Base-by-base conservation (phyloP, 2,329 filamentous ascomycete genomes). In the Paraphaeosphaeria minitans region DNA sequence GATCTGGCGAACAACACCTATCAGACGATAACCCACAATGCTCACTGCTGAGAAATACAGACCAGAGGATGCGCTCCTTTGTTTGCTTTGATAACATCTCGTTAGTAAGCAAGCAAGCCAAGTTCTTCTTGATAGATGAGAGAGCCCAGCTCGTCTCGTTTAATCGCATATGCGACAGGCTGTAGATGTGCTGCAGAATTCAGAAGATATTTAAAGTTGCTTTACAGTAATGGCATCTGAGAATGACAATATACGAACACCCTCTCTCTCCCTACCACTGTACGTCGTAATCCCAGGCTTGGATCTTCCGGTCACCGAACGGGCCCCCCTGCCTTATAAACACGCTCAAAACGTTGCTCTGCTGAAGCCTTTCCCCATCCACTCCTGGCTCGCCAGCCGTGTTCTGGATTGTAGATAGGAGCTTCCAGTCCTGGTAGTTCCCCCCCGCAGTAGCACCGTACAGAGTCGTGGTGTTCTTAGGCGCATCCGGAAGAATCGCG, bases 261-360 rank as follows among this genome's bases (percentile, higher is more conserved):
- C 29, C 10, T 8, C 6, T 2, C n/a, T 10, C n/a, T 22, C 33
- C 12, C 39, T 55, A 72, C 55, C 61, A 43, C 35, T 47, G 53
- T 21, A 75, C 59, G 22, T 53, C 66, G 58, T 69, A 74, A 49
- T 75, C 72, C 73, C 72, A 75, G 8, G 75, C 72, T 57, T 75
- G 73, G 13, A 74, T 65, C 48, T 75, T 71, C 35, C 72, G 64
- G 35, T 60, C 56, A 1, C 70, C 70, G 59, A 74, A 75, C 9
- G 72, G 66, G 1, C 73, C 72, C 6, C 72, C 72, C 43, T 75
- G 73, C 37, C 73, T 66, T 0, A 74, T 66, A 57, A 75, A 75
- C n/a, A 75, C 35, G 54, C 73, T 75, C 56, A 75, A 55, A 0
- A 74, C 63, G 5, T 54, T 58, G 53, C 62, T 69, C 55, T 61